Percentiles rank a stretch among this genome's conserved stretches.
Conservation (phyloP, 2,329 filamentous ascomycete species). For the Neofusicoccum sp. region DNA sequence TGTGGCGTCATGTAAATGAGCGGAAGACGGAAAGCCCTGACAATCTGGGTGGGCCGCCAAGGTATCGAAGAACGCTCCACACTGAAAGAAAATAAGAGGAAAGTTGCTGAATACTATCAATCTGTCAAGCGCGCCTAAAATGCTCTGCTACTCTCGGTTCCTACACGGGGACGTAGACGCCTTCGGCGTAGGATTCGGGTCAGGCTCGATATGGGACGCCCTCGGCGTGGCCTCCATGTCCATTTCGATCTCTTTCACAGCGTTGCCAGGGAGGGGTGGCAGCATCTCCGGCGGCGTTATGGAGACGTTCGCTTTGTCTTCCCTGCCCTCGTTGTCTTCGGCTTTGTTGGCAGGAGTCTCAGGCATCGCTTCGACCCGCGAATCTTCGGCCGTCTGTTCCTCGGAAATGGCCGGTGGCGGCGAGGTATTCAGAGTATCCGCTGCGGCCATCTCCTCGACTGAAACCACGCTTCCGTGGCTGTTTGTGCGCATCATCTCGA, state of each 20-base stretch:
- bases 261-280: slow-evolving; percentile 43
- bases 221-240: slow-evolving; percentile 37
- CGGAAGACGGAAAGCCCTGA: background rate
- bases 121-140: slow-evolving; percentile 12
- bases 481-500: slow-evolving; percentile 97
- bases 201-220: slow-evolving; percentile 34
- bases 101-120: slow-evolving; percentile 1
- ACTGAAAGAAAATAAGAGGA: background rate
- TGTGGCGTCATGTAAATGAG: background rate
- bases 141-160: background rate
- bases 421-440: slow-evolving; percentile 35
- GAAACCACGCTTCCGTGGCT: slow-evolving; percentile 75
- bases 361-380: slow-evolving; percentile 25
- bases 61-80: slow-evolving; percentile 8
- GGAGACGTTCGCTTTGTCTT: slow-evolving; percentile 18
- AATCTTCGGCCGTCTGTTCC: slow-evolving; percentile 32
- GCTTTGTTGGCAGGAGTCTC: background rate
- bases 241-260: slow-evolving; percentile 39
- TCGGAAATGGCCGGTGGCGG: slow-evolving; percentile 44
- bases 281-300: slow-evolving; percentile 55
- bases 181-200: slow-evolving; percentile 44
- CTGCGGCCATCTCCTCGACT: slow-evolving; percentile 42
- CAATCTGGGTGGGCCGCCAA: slow-evolving; percentile 2
- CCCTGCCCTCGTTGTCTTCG: background rate
- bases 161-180: slow-evolving; percentile 23